Base-by-base conservation (phyloP, 192 early-diverging fungal species). In the Piromyces finnis region DNA sequence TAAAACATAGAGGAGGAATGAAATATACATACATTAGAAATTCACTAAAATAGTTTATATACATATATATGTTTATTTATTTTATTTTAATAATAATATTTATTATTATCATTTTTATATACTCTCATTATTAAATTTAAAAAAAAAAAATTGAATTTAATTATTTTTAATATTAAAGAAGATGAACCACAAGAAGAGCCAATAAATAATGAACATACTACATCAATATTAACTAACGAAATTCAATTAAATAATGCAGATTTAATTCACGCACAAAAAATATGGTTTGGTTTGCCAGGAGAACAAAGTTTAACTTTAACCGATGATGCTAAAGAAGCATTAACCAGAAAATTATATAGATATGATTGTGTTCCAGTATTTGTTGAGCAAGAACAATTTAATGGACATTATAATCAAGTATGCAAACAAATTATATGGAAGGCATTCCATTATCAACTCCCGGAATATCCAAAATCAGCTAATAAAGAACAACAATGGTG, bases 351-450 rank as follows among this genome's bases (percentile, higher is more conserved):
- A 79, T 87, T 96, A 59, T 84, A 86, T 30, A 88, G 92, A 78
- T 85, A 92, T 80, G 84, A 92, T 80, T 92, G 90, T 12, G 85
- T 92, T 79, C 93, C 95, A 1, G 95, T 98, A 28, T 94, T 93
- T 86, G 85, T 94, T 29, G 87, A 90, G 28, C 92, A 96, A 81
- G 84, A 88, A 22, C 92, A 95, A 81, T 88, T 95, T 84, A 94
- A 97, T 77, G 95, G 95, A 29, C 95, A 97, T 85, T 98, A 98
- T 83, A 91, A 94, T 80, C 90, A 92, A 83, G 97, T 96, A 80
- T 96, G 97, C 88, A 97, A 97, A 84, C 96, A 98, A 89, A 93
- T 97, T 30, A 88, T 98, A 15, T 98, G 97, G 97, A 95, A 95
- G 15, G 92, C 92, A n/a, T 95, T 98, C 82, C 97, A 98, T 86